phyloP scores from a whole-genome alignment of 768 basidiomycete genomes.

The Fistulinella prunicolor region DNA sequence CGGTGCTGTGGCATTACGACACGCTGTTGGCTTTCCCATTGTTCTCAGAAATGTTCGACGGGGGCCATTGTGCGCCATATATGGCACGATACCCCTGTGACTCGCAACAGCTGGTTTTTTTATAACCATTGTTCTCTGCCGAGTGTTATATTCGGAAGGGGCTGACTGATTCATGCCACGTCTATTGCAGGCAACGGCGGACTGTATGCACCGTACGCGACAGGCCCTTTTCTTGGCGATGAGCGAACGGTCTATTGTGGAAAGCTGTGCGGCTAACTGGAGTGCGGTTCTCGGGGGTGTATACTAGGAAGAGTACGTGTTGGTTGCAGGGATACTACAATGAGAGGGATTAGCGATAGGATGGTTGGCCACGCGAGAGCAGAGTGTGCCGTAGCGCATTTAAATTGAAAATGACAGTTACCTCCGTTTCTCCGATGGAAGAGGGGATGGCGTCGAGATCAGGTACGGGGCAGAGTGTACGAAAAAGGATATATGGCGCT shows the following conservation, averaged over 20 bases:
- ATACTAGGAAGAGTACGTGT: background rate
- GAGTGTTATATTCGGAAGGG: background rate
- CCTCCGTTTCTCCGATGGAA: slow-evolving; percentile 22
- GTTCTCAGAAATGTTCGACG: slow-evolving; percentile 4
- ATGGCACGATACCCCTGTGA: slow-evolving; percentile 13
- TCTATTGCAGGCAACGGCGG: slow-evolving; percentile 36
- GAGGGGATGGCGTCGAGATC: slow-evolving; percentile 4
- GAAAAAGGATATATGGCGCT: slow-evolving; percentile 17
- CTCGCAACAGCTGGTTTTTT: background rate
- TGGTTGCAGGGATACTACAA: too few relatives aligned
- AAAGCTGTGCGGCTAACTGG: slow-evolving; percentile 50
- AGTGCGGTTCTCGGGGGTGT: slow-evolving; percentile 16
- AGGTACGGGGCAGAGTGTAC: slow-evolving; percentile 15
- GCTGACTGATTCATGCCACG: background rate
- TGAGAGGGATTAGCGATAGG: too few relatives aligned
- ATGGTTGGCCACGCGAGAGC: too few relatives aligned
- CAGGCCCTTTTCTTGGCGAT: slow-evolving; percentile 46
- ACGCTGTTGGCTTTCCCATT: slow-evolving; percentile 4
- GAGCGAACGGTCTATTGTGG: slow-evolving; percentile 50
- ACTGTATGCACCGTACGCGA: slow-evolving; percentile 38
- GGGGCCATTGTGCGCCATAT: slow-evolving; percentile 23
- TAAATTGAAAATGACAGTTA: slow-evolving; percentile 3
- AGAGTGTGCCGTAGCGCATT: too few relatives aligned
- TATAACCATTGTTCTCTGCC: slow-evolving; percentile 9
- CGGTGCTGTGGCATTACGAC: slow-evolving; percentile 6